These are phyloP conservation scores for Besnoitia besnoiti DNA, from an alignment of 169 alveolate genomes.

Conservation along the genomic window DNA sequence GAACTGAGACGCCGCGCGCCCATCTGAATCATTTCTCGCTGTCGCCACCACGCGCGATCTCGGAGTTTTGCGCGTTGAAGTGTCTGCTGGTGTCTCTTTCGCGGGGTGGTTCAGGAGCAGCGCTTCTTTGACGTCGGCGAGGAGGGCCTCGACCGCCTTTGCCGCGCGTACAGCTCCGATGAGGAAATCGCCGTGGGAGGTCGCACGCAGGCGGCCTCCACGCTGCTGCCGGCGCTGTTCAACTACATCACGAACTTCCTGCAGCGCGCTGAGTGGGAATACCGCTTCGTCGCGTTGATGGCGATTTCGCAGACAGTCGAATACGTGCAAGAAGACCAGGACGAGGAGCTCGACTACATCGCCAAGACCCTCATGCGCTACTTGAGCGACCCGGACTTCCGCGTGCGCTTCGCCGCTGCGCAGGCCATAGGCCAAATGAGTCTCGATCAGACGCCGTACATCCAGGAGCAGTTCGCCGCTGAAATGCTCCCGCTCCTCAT, in stretches of 20 bases:
- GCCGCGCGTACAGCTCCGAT: slow-evolving; percentile 36
- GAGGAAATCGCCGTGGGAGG: slow-evolving; percentile 3
- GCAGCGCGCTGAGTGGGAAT: slow-evolving; percentile 37
- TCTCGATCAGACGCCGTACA: slow-evolving; percentile 90
- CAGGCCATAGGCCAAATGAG: slow-evolving; percentile 92
- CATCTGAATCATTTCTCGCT: too few relatives aligned
- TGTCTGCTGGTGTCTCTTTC: not conserved
- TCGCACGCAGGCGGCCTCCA: not conserved
- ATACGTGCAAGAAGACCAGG: slow-evolving; percentile 51
- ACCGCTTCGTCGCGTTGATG: slow-evolving; percentile 58
- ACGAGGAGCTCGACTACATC: slow-evolving; percentile 46
- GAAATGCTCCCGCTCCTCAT: slow-evolving; percentile 84
- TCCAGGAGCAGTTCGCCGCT: slow-evolving; percentile 75
- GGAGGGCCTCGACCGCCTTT: slow-evolving; percentile 65
- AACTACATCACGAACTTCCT: not conserved
- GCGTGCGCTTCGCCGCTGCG: slow-evolving; percentile 92
- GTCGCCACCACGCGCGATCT: too few relatives aligned
- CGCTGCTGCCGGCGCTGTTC: slow-evolving; percentile 5
- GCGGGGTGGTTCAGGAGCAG: slow-evolving; percentile 49
- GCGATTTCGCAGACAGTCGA: slow-evolving; percentile 55
- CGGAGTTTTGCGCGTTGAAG: too few relatives aligned
- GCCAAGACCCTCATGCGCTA: slow-evolving; percentile 63
- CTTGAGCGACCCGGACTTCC: slow-evolving; percentile 83
- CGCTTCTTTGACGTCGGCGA: slow-evolving; percentile 67
- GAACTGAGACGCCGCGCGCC: too few relatives aligned